These are phyloP conservation scores for Deuterostichococcus epilithicus DNA, from an alignment of 139 green algal species.

Conservation along the genomic window DNA sequence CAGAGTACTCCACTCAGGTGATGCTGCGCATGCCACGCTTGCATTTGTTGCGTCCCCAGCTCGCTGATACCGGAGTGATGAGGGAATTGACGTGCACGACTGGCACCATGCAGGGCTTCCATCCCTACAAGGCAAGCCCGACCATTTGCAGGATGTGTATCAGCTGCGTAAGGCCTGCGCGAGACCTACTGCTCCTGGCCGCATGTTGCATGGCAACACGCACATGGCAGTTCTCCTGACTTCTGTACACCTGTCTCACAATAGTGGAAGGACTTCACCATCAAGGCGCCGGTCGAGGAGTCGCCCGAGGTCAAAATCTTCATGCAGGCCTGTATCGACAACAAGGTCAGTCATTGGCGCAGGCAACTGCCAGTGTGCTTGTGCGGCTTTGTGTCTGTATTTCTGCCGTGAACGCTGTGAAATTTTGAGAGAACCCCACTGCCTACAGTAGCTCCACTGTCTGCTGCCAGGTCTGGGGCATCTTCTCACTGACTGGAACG, in stretches of 20 bases:
- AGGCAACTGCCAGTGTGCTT: background rate
- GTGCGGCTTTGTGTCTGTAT: no score
- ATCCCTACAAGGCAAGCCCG: constrained; percentile 36
- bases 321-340: constrained; percentile 37
- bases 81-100: no score
- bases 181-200: no score
- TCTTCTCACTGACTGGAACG: constrained; percentile 46
- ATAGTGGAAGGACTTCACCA: constrained; percentile 44
- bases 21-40: no score
- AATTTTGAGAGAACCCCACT: background rate
- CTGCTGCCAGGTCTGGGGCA: constrained; percentile 31
- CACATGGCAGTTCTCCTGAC: no score
- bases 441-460: background rate
- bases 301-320: constrained; percentile 40
- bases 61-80: no score
- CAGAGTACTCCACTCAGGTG: background rate
- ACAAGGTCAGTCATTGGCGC: constrained; percentile 12
- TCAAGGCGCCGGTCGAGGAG: constrained; percentile 22
- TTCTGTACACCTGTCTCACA: no score
- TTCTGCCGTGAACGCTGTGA: no score
- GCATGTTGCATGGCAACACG: no score
- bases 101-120: constrained; percentile 33
- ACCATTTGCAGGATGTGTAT: no score
- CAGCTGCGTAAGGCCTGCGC: no score
- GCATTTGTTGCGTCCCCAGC: no score